These are phyloP conservation scores for Quercus lobata DNA, from an alignment of 331 rosid species.

Conservation along the genomic window DNA sequence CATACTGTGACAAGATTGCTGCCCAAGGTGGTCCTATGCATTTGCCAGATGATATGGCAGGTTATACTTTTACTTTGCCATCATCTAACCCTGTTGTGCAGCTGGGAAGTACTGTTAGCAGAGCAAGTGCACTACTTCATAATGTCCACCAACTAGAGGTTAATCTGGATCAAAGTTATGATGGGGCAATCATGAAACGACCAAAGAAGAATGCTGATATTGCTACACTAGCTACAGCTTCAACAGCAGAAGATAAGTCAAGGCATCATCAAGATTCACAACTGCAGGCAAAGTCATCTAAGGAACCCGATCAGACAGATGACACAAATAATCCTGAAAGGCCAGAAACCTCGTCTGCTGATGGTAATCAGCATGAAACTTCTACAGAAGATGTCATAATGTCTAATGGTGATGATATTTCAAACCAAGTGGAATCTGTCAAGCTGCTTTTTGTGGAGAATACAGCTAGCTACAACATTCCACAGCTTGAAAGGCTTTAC, in stretches of 20 bases:
- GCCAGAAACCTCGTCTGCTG: conserved; percentile 29
- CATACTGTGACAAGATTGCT: conserved; percentile 82
- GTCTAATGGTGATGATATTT: conserved; percentile 38
- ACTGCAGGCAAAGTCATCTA: conserved; percentile 28
- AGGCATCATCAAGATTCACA: conserved; percentile 31
- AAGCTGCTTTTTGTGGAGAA: conserved; percentile 54
- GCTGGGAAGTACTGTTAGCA: conserved; percentile 49
- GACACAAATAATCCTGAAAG: conserved; percentile 32
- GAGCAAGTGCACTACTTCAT: conserved; percentile 86
- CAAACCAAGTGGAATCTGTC: conserved; percentile 50
- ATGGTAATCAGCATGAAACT: conserved; percentile 34
- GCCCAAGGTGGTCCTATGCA: conserved; percentile 84
- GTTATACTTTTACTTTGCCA: conserved; percentile 31
- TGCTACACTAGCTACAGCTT: conserved; percentile 31
- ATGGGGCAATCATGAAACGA: conserved; percentile 45
- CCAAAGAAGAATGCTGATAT: conserved; percentile 53
- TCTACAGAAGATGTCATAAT: conserved; percentile 33
- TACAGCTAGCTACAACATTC: conserved; percentile 55
- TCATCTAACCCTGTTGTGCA: conserved; percentile 75
- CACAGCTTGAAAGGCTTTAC: conserved; percentile 91
- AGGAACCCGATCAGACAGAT: conserved; percentile 36
- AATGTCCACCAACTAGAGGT: conserved; percentile 72
- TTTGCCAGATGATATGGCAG: conserved; percentile 63
- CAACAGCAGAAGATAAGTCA: conserved; percentile 48
- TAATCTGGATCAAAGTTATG: conserved; percentile 64